Conservation (phyloP, 2,329 filamentous ascomycete species). For the Ophiosphaerella korrae region DNA sequence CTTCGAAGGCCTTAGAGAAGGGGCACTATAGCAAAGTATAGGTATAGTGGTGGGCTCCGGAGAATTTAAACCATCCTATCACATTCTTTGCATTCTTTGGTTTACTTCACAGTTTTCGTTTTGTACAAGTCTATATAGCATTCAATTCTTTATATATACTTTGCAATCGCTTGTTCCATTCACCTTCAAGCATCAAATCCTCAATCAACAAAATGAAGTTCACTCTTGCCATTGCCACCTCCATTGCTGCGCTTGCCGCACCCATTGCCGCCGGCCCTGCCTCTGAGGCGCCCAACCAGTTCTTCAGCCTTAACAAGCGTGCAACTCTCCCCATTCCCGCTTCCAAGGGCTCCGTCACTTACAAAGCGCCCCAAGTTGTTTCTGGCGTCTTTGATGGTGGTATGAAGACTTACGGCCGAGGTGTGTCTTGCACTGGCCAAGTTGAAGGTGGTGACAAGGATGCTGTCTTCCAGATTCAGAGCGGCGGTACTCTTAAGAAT, state of each 20-base stretch:
- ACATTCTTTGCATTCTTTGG: slow-evolving; percentile 25
- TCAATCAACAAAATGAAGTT: slow-evolving; percentile 40
- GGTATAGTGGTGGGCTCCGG: slow-evolving; percentile 9
- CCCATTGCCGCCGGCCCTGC: slow-evolving; percentile 37
- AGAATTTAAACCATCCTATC: slow-evolving; percentile 13
- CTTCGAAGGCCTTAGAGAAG: background rate
- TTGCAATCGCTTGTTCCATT: slow-evolving; percentile 16
- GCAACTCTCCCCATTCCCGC: slow-evolving; percentile 36
- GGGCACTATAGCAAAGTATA: slow-evolving; percentile 11
- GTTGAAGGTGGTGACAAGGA: slow-evolving; percentile 53
- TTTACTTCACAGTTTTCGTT: slow-evolving; percentile 33
- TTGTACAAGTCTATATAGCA: slow-evolving; percentile 9
- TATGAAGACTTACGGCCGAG: slow-evolving; percentile 43
- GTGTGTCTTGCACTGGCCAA: slow-evolving; percentile 48
- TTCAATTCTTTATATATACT: slow-evolving; percentile 29
- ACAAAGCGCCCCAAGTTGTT: slow-evolving; percentile 27
- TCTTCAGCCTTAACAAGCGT: slow-evolving; percentile 37
- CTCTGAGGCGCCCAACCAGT: slow-evolving; percentile 23
- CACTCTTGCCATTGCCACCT: slow-evolving; percentile 29
- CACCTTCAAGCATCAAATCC: slow-evolving; percentile 18
- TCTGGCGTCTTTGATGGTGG: slow-evolving; percentile 40
- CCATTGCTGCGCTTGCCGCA: slow-evolving; percentile 34
- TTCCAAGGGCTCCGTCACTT: slow-evolving; percentile 41
- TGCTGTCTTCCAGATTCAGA: slow-evolving; percentile 59
- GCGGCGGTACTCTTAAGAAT: slow-evolving; percentile 59